Evolutionary conservation across 257 asterid species (phyloP), one percentile per base, ranked within the genome.

Genomic region (Coffea eugenioides): DNA sequence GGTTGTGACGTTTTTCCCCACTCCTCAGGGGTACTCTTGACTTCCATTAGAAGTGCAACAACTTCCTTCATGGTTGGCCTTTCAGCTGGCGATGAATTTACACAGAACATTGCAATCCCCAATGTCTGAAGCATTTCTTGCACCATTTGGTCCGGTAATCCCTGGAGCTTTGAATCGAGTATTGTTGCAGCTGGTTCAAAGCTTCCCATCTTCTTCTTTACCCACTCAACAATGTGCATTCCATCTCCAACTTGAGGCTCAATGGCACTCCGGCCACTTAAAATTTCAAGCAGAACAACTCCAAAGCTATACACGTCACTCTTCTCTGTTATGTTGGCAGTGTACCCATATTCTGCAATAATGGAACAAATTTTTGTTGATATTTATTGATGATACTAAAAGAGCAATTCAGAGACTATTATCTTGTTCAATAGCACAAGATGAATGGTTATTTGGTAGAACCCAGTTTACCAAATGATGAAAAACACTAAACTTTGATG

Each of bases 71-170:
- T 95, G 0, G 98, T 89, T 27, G 98, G 98, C 85, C 98, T 83
- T 73, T 95, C 98, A 0, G 88, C 79, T 0, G 98, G 98, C 13
- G 97, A 90, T 36, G 95, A 82, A 71, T 95, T 95, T 80, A 93
- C 98, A 41, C 98, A 95, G 81, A 95, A 95, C 98, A 95, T 93
- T 0, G 98, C 98, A 18, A 95, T 93, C 54, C 98, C 98, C 5
- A 95, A 94, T 16, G 98, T 90, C 78, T 95, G 98, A 45, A 95
- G 97, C 97, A 95, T 93, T 87, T 95, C 98, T 82, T 95, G 98
- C 90, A 93, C 97, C 91, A 87, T 84, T 77, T 90, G 97, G 83
- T 95, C 98, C 0, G 98, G 93, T 84, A 95, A 71, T 0, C 97
- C 92, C 49, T 86, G 97, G 59, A 95, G 98, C 91, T 92, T 91